Conservation (phyloP, 2,329 filamentous ascomycete species). For the Dothiorella sarmentorum region DNA sequence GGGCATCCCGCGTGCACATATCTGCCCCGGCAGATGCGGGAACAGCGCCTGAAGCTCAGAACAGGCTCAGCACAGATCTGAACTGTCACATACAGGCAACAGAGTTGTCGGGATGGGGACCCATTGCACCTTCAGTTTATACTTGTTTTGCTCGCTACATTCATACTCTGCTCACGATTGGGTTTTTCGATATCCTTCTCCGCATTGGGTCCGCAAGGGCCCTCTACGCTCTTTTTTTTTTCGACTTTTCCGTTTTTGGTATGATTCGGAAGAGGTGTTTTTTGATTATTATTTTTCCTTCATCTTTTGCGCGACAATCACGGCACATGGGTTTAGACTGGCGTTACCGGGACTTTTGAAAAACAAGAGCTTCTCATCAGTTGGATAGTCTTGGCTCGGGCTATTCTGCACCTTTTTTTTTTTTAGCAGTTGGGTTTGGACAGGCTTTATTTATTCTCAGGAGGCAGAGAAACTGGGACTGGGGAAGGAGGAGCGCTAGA, state of each 20-base stretch:
- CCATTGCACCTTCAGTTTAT: conserved; percentile 7
- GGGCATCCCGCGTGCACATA: neutral
- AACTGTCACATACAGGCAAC: neutral
- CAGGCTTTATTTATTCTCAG: neutral
- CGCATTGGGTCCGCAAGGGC: conserved; percentile 9
- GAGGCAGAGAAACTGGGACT: neutral
- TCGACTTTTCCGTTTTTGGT: neutral
- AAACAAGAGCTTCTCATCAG: conserved; percentile 14
- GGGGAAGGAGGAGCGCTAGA: conserved; percentile 4
- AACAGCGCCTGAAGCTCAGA: neutral
- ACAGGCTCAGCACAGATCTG: neutral
- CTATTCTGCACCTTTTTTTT: neutral
- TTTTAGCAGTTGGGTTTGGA: conserved; percentile 9
- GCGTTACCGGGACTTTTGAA: conserved; percentile 15
- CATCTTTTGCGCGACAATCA: conserved; percentile 11
- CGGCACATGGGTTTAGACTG: conserved; percentile 16
- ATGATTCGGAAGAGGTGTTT: conserved; percentile 1
- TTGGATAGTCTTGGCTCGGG: conserved; percentile 5
- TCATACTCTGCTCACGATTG: neutral
- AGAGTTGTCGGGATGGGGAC: conserved; percentile 1
- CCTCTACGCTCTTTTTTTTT: conserved; percentile 5
- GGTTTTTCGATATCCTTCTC: conserved; percentile 10
- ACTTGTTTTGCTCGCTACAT: neutral
- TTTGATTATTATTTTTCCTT: no score
- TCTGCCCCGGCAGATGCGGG: neutral